Conservation (phyloP, 176 grass and related monocot species). For the maize (Zea mays) region Zm-B73-REFERENCE-NAM-5.0 NC_050096.1:20387501-20388000, state of each 20-base stretch:
- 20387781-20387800: constrained; percentile 66
- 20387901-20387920: not conserved
- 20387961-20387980: not conserved
- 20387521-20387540: not conserved
- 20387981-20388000: not conserved
- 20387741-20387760: constrained; percentile 27
- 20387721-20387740: constrained; percentile 46
- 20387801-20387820: constrained; percentile 69
- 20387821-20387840: constrained; percentile 42
- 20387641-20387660: constrained; percentile 34
- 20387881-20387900: not conserved
- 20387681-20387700: constrained; percentile 76
- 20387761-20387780: constrained; percentile 28
- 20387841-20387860: constrained; percentile 21
- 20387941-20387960: not conserved
- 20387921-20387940: not conserved
- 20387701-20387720: constrained; percentile 74
- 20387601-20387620: constrained; percentile 47
- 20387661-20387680: constrained; percentile 32
- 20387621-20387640: constrained; percentile 40
- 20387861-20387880: not conserved
- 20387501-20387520: constrained; percentile 28
- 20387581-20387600: constrained; percentile 60
- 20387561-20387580: constrained; percentile 71
- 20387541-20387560: constrained; percentile 57